phyloP scores from a whole-genome alignment of 2,329 filamentous ascomycete genomes.

The Teratosphaeriaceae sp. region DNA sequence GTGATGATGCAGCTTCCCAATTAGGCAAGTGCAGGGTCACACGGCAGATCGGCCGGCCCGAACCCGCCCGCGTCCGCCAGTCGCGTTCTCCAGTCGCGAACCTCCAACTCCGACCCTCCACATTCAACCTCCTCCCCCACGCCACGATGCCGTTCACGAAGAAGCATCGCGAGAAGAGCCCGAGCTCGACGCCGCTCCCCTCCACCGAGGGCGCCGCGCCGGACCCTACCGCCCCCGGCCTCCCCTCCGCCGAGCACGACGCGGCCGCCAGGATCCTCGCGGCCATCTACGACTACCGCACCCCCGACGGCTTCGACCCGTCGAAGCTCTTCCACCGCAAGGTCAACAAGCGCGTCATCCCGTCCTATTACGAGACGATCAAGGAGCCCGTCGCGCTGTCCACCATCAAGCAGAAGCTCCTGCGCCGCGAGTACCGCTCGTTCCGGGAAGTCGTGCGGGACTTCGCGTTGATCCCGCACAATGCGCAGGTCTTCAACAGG shows the following conservation, averaged over 20 bases:
- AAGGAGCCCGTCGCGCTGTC: slow-evolving; percentile 90
- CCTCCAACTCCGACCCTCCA: not conserved
- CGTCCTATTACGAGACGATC: slow-evolving; percentile 96
- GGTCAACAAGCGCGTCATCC: slow-evolving; percentile 81
- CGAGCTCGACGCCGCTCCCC: slow-evolving; percentile 36
- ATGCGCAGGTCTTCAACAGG: slow-evolving; percentile 94
- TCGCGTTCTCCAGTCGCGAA: too few relatives aligned
- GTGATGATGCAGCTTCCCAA: too few relatives aligned
- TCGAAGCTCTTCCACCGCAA: slow-evolving; percentile 86
- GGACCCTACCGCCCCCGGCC: slow-evolving; percentile 35
- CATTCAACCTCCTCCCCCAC: not conserved
- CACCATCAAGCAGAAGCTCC: slow-evolving; percentile 77
- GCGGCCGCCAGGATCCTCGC: slow-evolving; percentile 64
- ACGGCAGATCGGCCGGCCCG: too few relatives aligned
- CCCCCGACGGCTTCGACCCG: slow-evolving; percentile 69
- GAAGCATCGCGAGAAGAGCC: slow-evolving; percentile 18
- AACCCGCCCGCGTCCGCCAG: too few relatives aligned
- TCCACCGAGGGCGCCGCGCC: slow-evolving; percentile 38
- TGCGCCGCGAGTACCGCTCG: slow-evolving; percentile 66
- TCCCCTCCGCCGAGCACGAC: slow-evolving; percentile 53
- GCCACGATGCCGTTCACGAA: slow-evolving; percentile 17
- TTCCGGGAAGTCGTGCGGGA: slow-evolving; percentile 89
- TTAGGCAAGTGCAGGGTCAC: too few relatives aligned
- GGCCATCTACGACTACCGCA: slow-evolving; percentile 65
- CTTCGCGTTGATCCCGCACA: slow-evolving; percentile 86